Percentiles rank a stretch among this genome's conserved stretches.
phyloP scores from a whole-genome alignment of 345 rosid genomes.

The Gossypium raimondii region DNA sequence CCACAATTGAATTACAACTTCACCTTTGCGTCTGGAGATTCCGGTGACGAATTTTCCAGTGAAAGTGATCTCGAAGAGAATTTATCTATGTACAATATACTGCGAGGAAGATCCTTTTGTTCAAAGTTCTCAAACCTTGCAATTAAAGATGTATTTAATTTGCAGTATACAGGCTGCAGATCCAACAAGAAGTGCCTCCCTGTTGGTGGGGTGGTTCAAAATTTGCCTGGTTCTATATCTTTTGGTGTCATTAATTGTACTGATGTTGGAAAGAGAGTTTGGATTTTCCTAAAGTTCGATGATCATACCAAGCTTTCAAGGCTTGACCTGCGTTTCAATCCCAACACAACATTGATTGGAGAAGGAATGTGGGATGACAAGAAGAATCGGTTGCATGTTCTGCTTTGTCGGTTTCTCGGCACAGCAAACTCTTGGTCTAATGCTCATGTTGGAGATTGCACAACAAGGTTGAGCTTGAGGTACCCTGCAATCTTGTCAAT shows the following conservation, averaged over 20 bases:
- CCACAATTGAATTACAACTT: constrained; percentile 26
- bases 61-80: constrained; percentile 14
- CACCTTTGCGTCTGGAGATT: constrained; percentile 17
- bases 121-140: constrained; percentile 13
- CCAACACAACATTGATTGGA: constrained; percentile 30
- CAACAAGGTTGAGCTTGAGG: constrained; percentile 30
- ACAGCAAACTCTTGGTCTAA: constrained; percentile 26
- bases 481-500: constrained; percentile 38
- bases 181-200: constrained; percentile 22
- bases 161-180: constrained; percentile 24
- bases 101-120: constrained; percentile 17
- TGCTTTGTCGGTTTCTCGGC: constrained; percentile 31
- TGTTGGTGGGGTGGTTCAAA: constrained; percentile 15
- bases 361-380: constrained; percentile 50
- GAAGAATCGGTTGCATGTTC: constrained; percentile 29
- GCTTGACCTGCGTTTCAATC: constrained; percentile 14
- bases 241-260: constrained; percentile 26
- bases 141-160: background rate
- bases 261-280: constrained; percentile 16
- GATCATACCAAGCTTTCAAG: background rate
- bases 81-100: constrained; percentile 13
- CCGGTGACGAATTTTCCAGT: background rate
- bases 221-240: constrained; percentile 28
- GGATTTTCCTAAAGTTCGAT: constrained; percentile 18
- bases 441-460: constrained; percentile 43